phyloP scores from a whole-genome alignment of 179 eudicot genomes.

The Monotropa hypopitys region DNA sequence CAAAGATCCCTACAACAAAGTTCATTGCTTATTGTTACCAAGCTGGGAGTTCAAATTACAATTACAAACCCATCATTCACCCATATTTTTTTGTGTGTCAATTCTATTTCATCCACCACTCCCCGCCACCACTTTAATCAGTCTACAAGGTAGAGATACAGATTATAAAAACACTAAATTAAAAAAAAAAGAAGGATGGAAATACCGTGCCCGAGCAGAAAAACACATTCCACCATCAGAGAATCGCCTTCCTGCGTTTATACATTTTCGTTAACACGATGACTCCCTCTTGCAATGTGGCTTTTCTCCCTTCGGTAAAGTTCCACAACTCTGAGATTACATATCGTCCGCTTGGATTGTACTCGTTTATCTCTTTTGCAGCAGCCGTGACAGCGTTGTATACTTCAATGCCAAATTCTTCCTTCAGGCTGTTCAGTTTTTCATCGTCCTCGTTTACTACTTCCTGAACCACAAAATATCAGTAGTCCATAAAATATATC shows the following conservation, averaged over 20 bases:
- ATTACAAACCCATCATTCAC: not conserved
- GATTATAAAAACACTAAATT: not conserved
- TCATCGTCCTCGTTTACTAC: conserved; percentile 15
- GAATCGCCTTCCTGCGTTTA: conserved; percentile 13
- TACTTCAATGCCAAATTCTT: conserved; percentile 14
- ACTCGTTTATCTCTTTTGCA: conserved; percentile 20
- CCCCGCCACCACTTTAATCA: not conserved
- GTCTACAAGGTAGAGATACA: not conserved
- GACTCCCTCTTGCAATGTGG: conserved; percentile 19
- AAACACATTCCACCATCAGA: not conserved
- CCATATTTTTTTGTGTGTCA: not conserved
- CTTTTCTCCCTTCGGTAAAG: conserved; percentile 17
- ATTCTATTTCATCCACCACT: not conserved
- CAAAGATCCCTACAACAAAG: not conserved
- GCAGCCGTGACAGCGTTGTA: conserved; percentile 15
- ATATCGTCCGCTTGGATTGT: conserved; percentile 23
- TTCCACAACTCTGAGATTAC: conserved; percentile 23
- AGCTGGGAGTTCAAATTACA: not conserved
- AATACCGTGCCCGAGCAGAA: not conserved
- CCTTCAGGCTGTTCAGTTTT: conserved; percentile 16
- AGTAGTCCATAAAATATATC: not conserved
- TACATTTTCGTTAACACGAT: conserved; percentile 1
- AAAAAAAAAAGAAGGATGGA: not conserved
- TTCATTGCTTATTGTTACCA: not conserved
- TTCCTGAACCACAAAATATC: conserved; percentile 11